Conservation (phyloP, 805 yeast species). For the Torulaspora gathmanii region DNA sequence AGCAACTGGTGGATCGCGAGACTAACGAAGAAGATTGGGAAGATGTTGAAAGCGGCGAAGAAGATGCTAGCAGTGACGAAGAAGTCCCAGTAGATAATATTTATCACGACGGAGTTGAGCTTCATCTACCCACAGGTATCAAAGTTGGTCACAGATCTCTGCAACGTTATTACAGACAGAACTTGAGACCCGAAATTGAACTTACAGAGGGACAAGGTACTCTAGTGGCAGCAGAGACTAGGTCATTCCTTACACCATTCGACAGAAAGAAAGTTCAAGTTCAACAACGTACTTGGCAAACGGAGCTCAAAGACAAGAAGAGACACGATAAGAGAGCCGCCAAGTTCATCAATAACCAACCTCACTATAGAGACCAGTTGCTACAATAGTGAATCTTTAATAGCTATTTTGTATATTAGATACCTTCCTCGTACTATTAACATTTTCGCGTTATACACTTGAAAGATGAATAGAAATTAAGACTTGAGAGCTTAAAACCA, state of each 20-base stretch:
- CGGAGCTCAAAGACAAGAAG: slow-evolving; percentile 48
- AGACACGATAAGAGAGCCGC: slow-evolving; percentile 55
- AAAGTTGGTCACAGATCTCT: slow-evolving; percentile 84
- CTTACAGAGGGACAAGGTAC: slow-evolving; percentile 79
- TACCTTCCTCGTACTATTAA: neutral
- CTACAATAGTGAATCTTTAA: slow-evolving; percentile 38
- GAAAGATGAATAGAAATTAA: neutral
- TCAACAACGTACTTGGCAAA: slow-evolving; percentile 68
- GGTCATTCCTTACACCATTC: slow-evolving; percentile 40
- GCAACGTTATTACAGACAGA: slow-evolving; percentile 74
- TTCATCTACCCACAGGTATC: slow-evolving; percentile 77
- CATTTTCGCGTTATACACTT: slow-evolving; percentile 2
- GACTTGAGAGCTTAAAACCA: neutral
- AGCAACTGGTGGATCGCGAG: slow-evolving; percentile 17
- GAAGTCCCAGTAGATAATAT: slow-evolving; percentile 40
- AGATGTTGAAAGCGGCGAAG: slow-evolving; percentile 36
- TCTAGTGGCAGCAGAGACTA: slow-evolving; percentile 77
- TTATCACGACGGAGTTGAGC: slow-evolving; percentile 61
- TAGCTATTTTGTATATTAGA: slow-evolving; percentile 7
- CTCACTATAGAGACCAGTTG: slow-evolving; percentile 79
- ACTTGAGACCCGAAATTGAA: slow-evolving; percentile 51
- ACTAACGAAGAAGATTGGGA: slow-evolving; percentile 37
- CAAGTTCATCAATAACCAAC: slow-evolving; percentile 80
- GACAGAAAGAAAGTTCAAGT: slow-evolving; percentile 45
- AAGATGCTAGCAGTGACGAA: slow-evolving; percentile 29